These are phyloP conservation scores for Xylaria sp. DNA, from an alignment of 2,329 filamentous ascomycete genomes.

Conservation along the genomic window DNA sequence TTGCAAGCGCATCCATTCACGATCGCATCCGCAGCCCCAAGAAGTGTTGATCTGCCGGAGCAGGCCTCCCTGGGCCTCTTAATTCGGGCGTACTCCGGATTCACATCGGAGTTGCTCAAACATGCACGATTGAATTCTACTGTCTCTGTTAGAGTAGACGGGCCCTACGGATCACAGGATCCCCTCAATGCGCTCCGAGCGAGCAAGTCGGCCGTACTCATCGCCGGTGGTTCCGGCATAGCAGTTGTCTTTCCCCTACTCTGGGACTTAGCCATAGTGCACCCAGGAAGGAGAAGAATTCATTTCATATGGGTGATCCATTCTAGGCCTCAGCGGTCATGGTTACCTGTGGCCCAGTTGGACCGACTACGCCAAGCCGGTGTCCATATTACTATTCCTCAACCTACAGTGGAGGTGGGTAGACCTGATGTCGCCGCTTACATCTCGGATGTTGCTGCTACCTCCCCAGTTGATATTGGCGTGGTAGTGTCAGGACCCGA, in stretches of 20 bases:
- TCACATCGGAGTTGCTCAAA: conserved; percentile 60
- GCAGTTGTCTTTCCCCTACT: conserved; percentile 67
- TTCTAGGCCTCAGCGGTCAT: conserved; percentile 55
- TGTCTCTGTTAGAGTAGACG: conserved; percentile 61
- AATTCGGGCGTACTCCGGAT: conserved; percentile 64
- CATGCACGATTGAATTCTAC: conserved; percentile 53
- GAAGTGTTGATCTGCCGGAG: conserved; percentile 26
- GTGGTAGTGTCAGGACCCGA: conserved; percentile 65
- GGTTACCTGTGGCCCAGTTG: conserved; percentile 57
- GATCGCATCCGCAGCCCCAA: conserved; percentile 64
- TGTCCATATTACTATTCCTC: conserved; percentile 58
- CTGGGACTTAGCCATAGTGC: conserved; percentile 52
- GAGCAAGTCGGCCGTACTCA: conserved; percentile 56
- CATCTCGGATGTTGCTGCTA: conserved; percentile 46
- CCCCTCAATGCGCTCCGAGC: conserved; percentile 58
- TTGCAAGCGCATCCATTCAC: conserved; percentile 71
- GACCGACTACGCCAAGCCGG: conserved; percentile 56
- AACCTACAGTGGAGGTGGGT: conserved; percentile 58
- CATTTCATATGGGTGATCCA: conserved; percentile 66
- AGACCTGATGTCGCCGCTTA: conserved; percentile 57
- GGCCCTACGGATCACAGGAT: conserved; percentile 66
- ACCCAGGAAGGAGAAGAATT: conserved; percentile 43
- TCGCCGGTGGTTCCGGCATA: conserved; percentile 69
- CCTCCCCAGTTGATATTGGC: conserved; percentile 33
- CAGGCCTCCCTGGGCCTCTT: conserved; percentile 62